Evolutionary conservation across 2,329 filamentous ascomycete genomes (phyloP), one percentile per base, ranked within the genome.

Genomic region (Colletotrichum kahawae): DNA sequence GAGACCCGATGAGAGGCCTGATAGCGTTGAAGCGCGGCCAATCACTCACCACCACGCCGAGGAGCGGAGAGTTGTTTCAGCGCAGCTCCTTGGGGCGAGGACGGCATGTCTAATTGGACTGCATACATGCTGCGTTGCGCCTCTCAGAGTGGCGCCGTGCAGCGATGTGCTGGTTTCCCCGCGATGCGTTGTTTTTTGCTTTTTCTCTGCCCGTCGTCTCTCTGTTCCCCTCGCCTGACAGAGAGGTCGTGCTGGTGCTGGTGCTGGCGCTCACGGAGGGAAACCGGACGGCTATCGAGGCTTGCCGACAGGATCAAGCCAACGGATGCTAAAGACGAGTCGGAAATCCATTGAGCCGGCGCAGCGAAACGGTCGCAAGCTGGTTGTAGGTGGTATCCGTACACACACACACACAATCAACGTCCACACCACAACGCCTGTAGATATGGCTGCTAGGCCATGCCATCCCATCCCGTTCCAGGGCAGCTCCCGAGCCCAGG

Each of bases 51-150:
- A 74, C 70, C 74, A 77, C 74, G 74, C 72, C 10, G 56, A 74
- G 59, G 34, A 73, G 57, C 63, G 36, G 56, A 64, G 27, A 21
- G 18, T 29, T 31, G 76, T 76, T 77, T 77, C 70, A 77, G 70
- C 70, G 63, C 38, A 51, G 60, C 56, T 56, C 76, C 64, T 67
- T 59, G 31, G 24, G 38, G 21, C 38, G 64, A 43, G n/a, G 59
- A n/a, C 59, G 33, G n/a, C 36, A 48, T 69, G 64, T 75, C 72
- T 66, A 67, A 76, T 70, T 77, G 69, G 76, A 62, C 73, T 65
- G 56, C 62, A 54, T 29, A n/a, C 56, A 43, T 54, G 34, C 36
- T 69, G 51, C 27, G 21, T 48, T 43, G 59, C 48, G 65, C 38
- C 34, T 51, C 54, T 56, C 38, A 31, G 18, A 51, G 29, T 21